Conservation (phyloP, 139 green algal species). For the Desmodesmus armatus region DNA sequence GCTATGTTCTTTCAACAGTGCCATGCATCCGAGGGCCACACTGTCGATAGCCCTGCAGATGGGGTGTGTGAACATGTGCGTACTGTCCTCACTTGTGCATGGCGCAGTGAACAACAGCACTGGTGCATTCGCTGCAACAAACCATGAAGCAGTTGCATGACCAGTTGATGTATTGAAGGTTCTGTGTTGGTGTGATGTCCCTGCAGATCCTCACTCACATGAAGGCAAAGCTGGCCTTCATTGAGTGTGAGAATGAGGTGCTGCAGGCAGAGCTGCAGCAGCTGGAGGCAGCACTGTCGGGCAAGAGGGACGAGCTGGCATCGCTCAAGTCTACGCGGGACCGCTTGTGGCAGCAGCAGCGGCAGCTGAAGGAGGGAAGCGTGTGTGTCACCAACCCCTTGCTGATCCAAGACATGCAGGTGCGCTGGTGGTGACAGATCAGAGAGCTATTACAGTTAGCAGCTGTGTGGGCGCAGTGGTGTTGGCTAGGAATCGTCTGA, state of each 20-base stretch:
- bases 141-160: too few species aligned
- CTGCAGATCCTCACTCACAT: slow-evolving; percentile 85
- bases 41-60: too few species aligned
- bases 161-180: too few species aligned
- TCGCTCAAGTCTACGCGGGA: slow-evolving; percentile 57
- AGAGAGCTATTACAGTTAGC: neutral
- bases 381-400: slow-evolving; percentile 64
- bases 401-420: slow-evolving; percentile 74
- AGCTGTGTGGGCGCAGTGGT: neutral
- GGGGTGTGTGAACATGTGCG: too few species aligned
- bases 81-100: too few species aligned
- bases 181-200: too few species aligned
- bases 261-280: slow-evolving; percentile 48
- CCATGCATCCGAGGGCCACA: too few species aligned
- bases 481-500: neutral
- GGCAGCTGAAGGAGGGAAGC: slow-evolving; percentile 62
- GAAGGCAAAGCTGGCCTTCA: slow-evolving; percentile 89
- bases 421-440: too few species aligned
- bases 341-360: slow-evolving; percentile 55
- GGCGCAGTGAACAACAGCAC: too few species aligned
- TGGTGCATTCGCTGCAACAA: too few species aligned
- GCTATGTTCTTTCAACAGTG: too few species aligned
- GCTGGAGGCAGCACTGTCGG: slow-evolving; percentile 56
- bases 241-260: slow-evolving; percentile 76
- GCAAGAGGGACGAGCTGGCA: slow-evolving; percentile 52